phyloP scores from a whole-genome alignment of 805 yeast species.

The Nakazawaea laoshanensis region DNA sequence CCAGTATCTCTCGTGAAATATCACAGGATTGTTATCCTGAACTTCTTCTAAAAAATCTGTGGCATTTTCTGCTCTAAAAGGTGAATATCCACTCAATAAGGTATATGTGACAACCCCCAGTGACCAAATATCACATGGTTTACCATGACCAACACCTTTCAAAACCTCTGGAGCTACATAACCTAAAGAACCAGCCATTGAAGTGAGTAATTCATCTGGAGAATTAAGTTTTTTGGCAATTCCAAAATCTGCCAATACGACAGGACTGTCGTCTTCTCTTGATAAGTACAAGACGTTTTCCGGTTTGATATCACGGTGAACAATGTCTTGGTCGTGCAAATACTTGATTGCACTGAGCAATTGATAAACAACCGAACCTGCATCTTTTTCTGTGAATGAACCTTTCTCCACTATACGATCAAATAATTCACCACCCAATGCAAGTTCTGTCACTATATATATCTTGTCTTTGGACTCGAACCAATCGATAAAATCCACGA shows the following conservation, averaged over 20 bases:
- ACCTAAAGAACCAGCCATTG: slow-evolving; percentile 77
- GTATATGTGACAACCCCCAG: slow-evolving; percentile 91
- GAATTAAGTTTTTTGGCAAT: slow-evolving; percentile 71
- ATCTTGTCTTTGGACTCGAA: slow-evolving; percentile 89
- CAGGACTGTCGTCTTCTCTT: slow-evolving; percentile 51
- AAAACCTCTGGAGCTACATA: slow-evolving; percentile 96
- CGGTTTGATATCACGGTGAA: slow-evolving; percentile 92
- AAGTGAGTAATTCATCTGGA: slow-evolving; percentile 51
- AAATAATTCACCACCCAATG: slow-evolving; percentile 93
- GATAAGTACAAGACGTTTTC: slow-evolving; percentile 77
- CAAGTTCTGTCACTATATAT: slow-evolving; percentile 88
- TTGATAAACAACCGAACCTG: slow-evolving; percentile 66
- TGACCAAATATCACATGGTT: slow-evolving; percentile 95
- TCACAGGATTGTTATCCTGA: slow-evolving; percentile 61
- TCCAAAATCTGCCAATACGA: slow-evolving; percentile 93
- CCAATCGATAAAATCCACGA: slow-evolving; percentile 88
- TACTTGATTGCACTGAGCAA: slow-evolving; percentile 72
- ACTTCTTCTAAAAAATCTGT: slow-evolving; percentile 79
- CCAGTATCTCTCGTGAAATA: slow-evolving; percentile 88
- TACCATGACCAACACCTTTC: slow-evolving; percentile 78
- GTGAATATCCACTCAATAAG: slow-evolving; percentile 83
- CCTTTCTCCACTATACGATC: slow-evolving; percentile 79
- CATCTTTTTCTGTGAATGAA: slow-evolving; percentile 83
- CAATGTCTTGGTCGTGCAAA: slow-evolving; percentile 68
- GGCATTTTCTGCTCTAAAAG: slow-evolving; percentile 79